Base-by-base conservation (phyloP, 257 asterid genomes). In the Paraleonurus japonicus region DNA sequence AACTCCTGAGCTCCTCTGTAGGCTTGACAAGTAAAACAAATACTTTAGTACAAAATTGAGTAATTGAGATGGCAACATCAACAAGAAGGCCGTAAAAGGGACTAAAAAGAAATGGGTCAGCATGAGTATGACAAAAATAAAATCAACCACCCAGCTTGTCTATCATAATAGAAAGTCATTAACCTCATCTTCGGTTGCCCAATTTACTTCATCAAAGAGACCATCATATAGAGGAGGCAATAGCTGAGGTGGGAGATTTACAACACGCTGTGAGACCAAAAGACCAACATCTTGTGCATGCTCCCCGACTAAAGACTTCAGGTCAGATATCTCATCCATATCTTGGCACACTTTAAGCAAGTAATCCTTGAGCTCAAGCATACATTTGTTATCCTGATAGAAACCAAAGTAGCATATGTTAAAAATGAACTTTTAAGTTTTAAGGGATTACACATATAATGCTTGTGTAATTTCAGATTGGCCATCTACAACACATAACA, bases 121-220 rank as follows among this genome's bases (percentile, higher is more conserved):
- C 72, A 23, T 22, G 12, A 59, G 53, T 39, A 58, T 28, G 63
- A 53, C 30, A 23, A 63, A 26, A 70, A 65, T 3, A 27, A 32
- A 59, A 59, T 28, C 22, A n/a, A 66, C 43, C 51, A 7, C 27
- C 53, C 43, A 75, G 73, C 73, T 69, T 75, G 70, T 22, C 22
- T 70, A 78, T 58, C 65, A 13, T 24, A 63, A 67, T 12, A 64
- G 51, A 50, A 37, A 55, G 58, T 69, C 19, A 61, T 79, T 80
- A 78, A 93, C 98, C 97, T 95, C 99, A 77, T 92, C 98, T 85
- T 89, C 95, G 4, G 90, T 87, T 51, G 98, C 99, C 98, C 98
- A 92, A 30, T 86, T 84, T 35, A 95, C 78, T 84, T 95, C 99
- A 76, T 92, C 92, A 76, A 95, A 95, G 41, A 95, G 87, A 59